Evolutionary conservation across 805 yeast species (phyloP).

Genomic region (Wickerhamomyces sydowiorum): DNA sequence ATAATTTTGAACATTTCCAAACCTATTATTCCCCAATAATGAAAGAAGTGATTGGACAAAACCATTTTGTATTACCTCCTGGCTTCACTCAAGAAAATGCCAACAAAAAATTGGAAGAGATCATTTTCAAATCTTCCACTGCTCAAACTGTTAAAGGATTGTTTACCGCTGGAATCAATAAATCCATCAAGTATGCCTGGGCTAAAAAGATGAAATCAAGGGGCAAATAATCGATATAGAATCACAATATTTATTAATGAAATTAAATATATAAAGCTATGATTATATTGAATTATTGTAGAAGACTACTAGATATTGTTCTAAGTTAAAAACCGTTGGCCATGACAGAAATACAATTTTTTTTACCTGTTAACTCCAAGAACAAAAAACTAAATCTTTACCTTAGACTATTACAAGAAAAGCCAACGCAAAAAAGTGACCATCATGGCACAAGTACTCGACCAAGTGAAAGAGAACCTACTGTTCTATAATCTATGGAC

Average conservation of each 20-base stretch:
- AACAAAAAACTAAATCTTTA: too few relatives aligned
- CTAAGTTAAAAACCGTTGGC: too few relatives aligned
- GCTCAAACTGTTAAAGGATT: constrained; percentile 79
- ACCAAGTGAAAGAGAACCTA: constrained; percentile 18
- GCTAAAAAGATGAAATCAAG: constrained; percentile 52
- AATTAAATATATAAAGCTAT: too few relatives aligned
- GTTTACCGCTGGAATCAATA: constrained; percentile 76
- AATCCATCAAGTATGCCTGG: constrained; percentile 66
- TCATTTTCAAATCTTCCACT: constrained; percentile 65
- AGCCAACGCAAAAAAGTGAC: too few relatives aligned
- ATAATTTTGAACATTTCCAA: constrained; percentile 67
- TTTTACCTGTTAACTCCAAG: too few relatives aligned
- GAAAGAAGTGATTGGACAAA: constrained; percentile 29
- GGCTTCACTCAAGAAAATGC: constrained; percentile 34
- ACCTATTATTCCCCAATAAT: constrained; percentile 63
- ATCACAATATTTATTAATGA: background rate
- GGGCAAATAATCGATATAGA: constrained; percentile 6
- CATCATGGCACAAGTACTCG: background rate
- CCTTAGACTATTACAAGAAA: too few relatives aligned
- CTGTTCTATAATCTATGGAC: constrained; percentile 19
- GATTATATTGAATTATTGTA: too few relatives aligned
- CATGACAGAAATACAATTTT: too few relatives aligned
- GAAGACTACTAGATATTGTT: too few relatives aligned
- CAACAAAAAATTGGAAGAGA: constrained; percentile 34
- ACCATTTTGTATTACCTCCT: constrained; percentile 29